Percentiles rank a stretch among this genome's conserved stretches.
Conservation (phyloP, 331 rosid genomes). For the Spiraea crenata region DNA sequence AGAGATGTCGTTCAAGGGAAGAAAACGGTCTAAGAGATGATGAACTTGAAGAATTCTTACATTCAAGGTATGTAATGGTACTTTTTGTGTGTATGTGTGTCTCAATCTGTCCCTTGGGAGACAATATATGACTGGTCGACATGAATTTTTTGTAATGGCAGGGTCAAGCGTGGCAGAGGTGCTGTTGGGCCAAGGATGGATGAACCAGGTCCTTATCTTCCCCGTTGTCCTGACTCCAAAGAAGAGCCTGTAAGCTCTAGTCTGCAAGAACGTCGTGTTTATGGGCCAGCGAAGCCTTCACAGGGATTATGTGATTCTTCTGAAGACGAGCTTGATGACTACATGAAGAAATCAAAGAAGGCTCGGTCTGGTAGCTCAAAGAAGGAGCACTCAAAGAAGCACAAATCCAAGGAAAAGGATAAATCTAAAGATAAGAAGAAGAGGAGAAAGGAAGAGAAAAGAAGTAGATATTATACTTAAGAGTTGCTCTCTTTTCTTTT, state of each 20-base stretch:
- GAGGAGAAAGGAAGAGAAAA: constrained; percentile 48
- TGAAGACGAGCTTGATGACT: constrained; percentile 43
- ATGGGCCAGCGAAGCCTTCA: constrained; percentile 67
- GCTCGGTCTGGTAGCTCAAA: constrained; percentile 35
- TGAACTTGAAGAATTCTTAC: constrained; percentile 81
- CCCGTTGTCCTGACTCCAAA: constrained; percentile 31
- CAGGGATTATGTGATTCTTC: constrained; percentile 43
- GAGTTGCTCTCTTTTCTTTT: constrained; percentile 2
- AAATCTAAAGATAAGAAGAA: constrained; percentile 56
- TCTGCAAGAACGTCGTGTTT: constrained; percentile 29
- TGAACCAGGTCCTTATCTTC: constrained; percentile 88
- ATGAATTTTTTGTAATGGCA: constrained; percentile 21
- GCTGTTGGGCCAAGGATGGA: constrained; percentile 95
- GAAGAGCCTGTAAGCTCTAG: constrained; percentile 33
- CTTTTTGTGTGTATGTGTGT: background rate
- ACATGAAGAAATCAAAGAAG: constrained; percentile 51
- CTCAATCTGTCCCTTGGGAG: too few species aligned
- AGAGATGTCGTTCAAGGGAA: constrained; percentile 37
- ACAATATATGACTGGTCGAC: background rate
- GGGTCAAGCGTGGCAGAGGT: constrained; percentile 93
- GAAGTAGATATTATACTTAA: constrained; percentile 44
- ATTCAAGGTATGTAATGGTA: constrained; percentile 38
- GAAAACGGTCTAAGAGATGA: constrained; percentile 64
- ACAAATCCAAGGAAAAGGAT: too few species aligned
- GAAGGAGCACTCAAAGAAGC: constrained; percentile 53